These are phyloP conservation scores for Ceratocystis huliohia DNA, from an alignment of 2,329 filamentous ascomycete genomes.

Conservation along the genomic window DNA sequence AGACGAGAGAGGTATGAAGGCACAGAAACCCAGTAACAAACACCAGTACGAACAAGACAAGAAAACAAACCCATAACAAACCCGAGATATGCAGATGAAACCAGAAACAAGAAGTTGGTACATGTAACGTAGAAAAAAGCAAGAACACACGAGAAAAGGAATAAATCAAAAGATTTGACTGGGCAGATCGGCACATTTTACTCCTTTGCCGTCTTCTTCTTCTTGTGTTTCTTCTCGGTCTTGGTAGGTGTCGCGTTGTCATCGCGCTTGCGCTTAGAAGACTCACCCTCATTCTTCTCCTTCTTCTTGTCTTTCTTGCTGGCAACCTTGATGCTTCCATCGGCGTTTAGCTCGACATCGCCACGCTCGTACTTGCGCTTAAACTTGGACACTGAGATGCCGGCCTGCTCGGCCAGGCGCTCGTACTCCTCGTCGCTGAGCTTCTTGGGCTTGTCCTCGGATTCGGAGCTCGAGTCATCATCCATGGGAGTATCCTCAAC, in stretches of 20 bases:
- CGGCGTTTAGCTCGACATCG: conserved; percentile 52
- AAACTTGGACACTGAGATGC: conserved; percentile 63
- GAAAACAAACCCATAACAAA: conserved; percentile 19
- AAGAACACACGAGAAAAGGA: conserved; percentile 16
- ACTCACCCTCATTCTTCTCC: conserved; percentile 39
- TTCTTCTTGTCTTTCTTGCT: conserved; percentile 71
- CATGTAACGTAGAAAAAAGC: conserved; percentile 17
- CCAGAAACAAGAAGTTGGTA: conserved; percentile 18
- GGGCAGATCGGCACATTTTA: conserved; percentile 8
- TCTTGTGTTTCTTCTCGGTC: conserved; percentile 45
- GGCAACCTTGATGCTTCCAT: conserved; percentile 53
- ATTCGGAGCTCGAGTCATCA: conserved; percentile 29
- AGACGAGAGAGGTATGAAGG: conserved; percentile 8
- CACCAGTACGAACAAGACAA: conserved; percentile 12
- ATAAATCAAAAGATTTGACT: not conserved
- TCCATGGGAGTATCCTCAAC: conserved; percentile 31
- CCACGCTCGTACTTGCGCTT: conserved; percentile 66
- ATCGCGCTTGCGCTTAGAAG: conserved; percentile 52
- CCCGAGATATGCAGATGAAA: conserved; percentile 21
- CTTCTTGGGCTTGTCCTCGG: conserved; percentile 25
- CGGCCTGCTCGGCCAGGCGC: conserved; percentile 50
- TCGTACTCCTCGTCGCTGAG: conserved; percentile 31
- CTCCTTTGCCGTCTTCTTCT: conserved; percentile 31
- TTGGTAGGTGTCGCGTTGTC: conserved; percentile 39
- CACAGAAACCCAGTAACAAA: conserved; percentile 11